A percentile compares a stretch with the other conserved stretches of the same genome.
Evolutionary conservation across 306 rosid genomes (phyloP).

Genomic region (Quillaja saponaria): DNA sequence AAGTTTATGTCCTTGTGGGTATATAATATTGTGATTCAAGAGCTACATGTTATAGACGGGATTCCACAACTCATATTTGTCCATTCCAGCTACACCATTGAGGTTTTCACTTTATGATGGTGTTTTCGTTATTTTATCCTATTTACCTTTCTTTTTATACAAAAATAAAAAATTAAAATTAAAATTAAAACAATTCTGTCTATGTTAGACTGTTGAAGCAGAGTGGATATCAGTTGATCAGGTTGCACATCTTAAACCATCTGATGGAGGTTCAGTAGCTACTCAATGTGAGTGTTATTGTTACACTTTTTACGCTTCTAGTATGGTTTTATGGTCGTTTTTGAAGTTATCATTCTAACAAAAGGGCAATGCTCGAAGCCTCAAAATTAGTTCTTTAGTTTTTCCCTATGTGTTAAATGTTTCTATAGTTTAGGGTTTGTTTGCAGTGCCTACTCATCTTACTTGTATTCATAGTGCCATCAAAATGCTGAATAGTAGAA

Average conservation of each 20-base stretch:
- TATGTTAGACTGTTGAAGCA: constrained; percentile 54
- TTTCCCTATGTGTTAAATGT: neutral
- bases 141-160: constrained; percentile 17
- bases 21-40: constrained; percentile 31
- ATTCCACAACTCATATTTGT: constrained; percentile 57
- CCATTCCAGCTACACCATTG: constrained; percentile 59
- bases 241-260: constrained; percentile 65
- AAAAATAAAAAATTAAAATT: no score
- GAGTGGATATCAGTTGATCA: constrained; percentile 66
- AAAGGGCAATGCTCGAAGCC: neutral
- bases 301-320: neutral
- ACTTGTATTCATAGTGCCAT: constrained; percentile 62
- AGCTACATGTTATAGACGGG: constrained; percentile 64
- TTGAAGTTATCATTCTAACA: neutral
- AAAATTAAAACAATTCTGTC: no score
- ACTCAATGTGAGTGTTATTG: constrained; percentile 44
- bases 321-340: neutral
- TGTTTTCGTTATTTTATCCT: constrained; percentile 12
- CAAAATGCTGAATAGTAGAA: constrained; percentile 64
- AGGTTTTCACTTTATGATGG: constrained; percentile 35
- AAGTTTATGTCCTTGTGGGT: constrained; percentile 23
- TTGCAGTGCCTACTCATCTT: constrained; percentile 63
- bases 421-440: neutral
- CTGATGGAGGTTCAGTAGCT: constrained; percentile 68
- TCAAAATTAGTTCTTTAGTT: no score